Base-by-base conservation (phyloP, 202 grass and related monocot species). In the Saccharum hybrid region DNA sequence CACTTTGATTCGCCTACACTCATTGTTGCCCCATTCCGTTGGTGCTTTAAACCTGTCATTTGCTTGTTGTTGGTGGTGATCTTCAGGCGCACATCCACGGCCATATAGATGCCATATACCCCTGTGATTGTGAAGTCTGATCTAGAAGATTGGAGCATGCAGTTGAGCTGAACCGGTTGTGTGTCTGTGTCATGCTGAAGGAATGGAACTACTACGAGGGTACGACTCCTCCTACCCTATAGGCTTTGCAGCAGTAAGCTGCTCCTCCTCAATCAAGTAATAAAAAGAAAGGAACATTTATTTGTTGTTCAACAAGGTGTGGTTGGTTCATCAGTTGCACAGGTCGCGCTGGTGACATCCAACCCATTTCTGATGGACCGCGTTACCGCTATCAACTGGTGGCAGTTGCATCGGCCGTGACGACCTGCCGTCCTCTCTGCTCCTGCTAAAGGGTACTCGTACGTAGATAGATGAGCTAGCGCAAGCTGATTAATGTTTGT, bases 301-400 rank as follows among this genome's bases (percentile, higher is more conserved):
- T 81, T 60, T 68, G 69, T 19, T 72, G 61, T 19, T 86, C 26
- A 61, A 46, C 38, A 68, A 81, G 28, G 19, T 48, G 23, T 59
- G 62, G 45, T 61, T 68, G 75, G 56, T 41, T 72, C 56, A 54
- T 64, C 21, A 54, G 21, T 48, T 63, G 39, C 76, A 39, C 3
- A n/a, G 19, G 19, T 59, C 12, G 52, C 12, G 52, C 56, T 2
- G 26, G 62, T 74, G 69, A 56, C 62, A 49, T 75, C 84, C 77
- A 75, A 61, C 61, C 61, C 11, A 19, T 75, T 41, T 11, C 22
- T 26, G 84, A 81, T 61, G 61, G 37, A 19, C 30, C 3, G 19
- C 28, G 69, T 84, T 21, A 54, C 74, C 15, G 46, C 22, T 68
- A 70, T 76, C 38, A 70, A 77, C 15, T 77, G 49, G 82, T 68